Conservation (phyloP, 352 stramenopile species). For the Albugo candida region DNA sequence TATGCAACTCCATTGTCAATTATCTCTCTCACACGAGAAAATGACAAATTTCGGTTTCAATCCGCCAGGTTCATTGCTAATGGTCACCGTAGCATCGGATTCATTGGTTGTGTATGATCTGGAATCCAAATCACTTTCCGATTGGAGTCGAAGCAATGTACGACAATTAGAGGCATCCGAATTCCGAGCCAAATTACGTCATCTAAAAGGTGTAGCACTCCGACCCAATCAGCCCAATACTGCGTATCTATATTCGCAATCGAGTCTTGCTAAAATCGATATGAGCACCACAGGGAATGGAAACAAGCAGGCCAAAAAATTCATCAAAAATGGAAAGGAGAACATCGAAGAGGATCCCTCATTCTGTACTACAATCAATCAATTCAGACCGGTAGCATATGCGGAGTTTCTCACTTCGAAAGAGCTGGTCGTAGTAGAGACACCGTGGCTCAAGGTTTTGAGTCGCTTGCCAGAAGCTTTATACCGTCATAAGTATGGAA, state of each 20-base stretch:
- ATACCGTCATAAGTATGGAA: slow-evolving; percentile 75
- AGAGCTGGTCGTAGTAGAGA: slow-evolving; percentile 69
- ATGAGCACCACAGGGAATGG: slow-evolving; percentile 16
- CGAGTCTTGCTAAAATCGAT: slow-evolving; percentile 69
- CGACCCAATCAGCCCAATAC: slow-evolving; percentile 52
- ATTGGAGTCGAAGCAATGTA: slow-evolving; percentile 8
- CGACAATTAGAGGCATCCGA: not conserved
- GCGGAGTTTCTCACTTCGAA: slow-evolving; percentile 56
- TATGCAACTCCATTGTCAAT: slow-evolving; percentile 61
- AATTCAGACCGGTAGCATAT: slow-evolving; percentile 70
- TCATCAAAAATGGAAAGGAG: no score
- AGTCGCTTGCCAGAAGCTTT: slow-evolving; percentile 57
- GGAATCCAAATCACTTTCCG: slow-evolving; percentile 14
- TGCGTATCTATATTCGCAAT: slow-evolving; percentile 62
- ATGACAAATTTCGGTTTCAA: slow-evolving; percentile 66
- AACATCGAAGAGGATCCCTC: no score
- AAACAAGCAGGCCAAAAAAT: no score
- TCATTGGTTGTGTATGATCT: slow-evolving; percentile 74
- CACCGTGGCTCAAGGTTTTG: slow-evolving; percentile 72
- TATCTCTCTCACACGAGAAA: slow-evolving; percentile 44
- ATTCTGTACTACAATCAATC: slow-evolving; percentile 30
- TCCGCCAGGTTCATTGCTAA: slow-evolving; percentile 44
- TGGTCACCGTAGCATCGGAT: slow-evolving; percentile 67
- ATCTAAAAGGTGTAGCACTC: slow-evolving; percentile 66
- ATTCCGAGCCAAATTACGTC: slow-evolving; percentile 8